Base-by-base conservation (phyloP, 2,329 filamentous ascomycete species). In the Graphilbum sp. region DNA sequence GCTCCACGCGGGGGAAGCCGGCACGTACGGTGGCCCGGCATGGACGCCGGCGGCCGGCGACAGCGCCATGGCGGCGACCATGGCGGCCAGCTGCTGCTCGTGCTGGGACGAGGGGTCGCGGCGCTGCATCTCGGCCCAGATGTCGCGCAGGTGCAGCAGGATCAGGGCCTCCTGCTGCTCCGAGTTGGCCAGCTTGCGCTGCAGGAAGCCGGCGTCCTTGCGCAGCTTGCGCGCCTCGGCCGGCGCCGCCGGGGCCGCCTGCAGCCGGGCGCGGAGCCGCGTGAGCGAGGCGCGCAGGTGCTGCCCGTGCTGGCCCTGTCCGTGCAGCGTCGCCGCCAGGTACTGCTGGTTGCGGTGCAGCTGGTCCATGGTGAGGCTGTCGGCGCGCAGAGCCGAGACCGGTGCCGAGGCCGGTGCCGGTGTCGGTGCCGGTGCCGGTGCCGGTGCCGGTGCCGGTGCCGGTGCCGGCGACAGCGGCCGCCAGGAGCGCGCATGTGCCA, bases 111-210 rank as follows among this genome's bases (percentile, higher is more conserved):
- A 59, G 3, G 58, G 51, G 37, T 63, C 59, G 3, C 59, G 56
- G 30, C 58, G 61, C 45, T 62, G 59, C 13, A 67, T 59, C 49
- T 73, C 66, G 15, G 64, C 50, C 25, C 61, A 56, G 13, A 74
- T 45, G 41, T 72, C 66, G 12, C 59, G 53, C n/a, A 74, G 52
- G 3, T 67, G 55, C 15, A 54, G 41, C 30, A 65, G 49, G 7
- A 70, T 59, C 15, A 53, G 45, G 38, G 54, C 59, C 46, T 73
- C 62, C 46, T 71, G 63, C 37, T 59, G 54, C 3, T 60, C 59
- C 0, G 57, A 60, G 32, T 63, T 55, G n/a, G 53, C 48, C 24
- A 73, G 57, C 41, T 59, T 60, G 36, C 52, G 53, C 34, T 52
- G 59, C 11, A 71, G 42, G 39, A 61, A 54, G 3, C 53, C 50